Evolutionary conservation across 1,284 basidiomycete species (phyloP).

Genomic region (Afroboletus lepidellus): DNA sequence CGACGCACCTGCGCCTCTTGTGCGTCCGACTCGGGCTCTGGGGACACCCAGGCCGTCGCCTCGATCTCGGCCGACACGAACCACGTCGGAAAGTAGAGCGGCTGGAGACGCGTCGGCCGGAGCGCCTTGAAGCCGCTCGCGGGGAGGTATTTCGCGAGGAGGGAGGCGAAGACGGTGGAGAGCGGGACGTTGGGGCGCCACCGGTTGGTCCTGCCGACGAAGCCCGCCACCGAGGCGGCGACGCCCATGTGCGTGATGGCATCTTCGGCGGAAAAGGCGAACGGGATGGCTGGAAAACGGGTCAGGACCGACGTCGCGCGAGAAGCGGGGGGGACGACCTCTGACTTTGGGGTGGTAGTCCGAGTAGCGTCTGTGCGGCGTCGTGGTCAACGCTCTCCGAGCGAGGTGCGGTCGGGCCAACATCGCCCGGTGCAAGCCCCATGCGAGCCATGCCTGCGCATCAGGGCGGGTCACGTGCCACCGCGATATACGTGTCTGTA

Average conservation of each 20-base stretch:
- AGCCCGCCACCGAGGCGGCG: conserved; percentile 18
- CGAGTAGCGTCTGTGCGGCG: conserved; percentile 17
- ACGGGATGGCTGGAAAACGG: conserved; percentile 37
- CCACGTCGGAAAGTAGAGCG: conserved; percentile 64
- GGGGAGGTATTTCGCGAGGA: conserved; percentile 32
- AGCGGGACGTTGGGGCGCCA: conserved; percentile 18
- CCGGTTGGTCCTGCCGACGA: conserved; percentile 14
- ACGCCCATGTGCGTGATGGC: conserved; percentile 32
- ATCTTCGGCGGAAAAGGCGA: conserved; percentile 35
- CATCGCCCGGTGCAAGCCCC: conserved; percentile 16
- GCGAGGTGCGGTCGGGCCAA: conserved; percentile 12
- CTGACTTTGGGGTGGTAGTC: conserved; percentile 44
- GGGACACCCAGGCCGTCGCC: conserved; percentile 31
- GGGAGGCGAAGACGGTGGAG: conserved; percentile 18
- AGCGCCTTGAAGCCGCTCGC: conserved; percentile 25
- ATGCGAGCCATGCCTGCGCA: no score
- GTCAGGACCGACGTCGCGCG: conserved; percentile 12
- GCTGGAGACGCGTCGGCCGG: conserved; percentile 35
- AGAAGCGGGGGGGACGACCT: conserved; percentile 32
- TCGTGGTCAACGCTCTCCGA: neutral
- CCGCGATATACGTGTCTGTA: conserved; percentile 31
- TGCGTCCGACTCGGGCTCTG: conserved; percentile 17
- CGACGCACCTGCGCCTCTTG: conserved; percentile 26
- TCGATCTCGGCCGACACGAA: conserved; percentile 53
- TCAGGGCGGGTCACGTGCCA: conserved; percentile 24